Evolutionary conservation across 495 filamentous ascomycete genomes (phyloP), one percentile per base, ranked within the genome.

Genomic region (Hypoxylon subgilvum): DNA sequence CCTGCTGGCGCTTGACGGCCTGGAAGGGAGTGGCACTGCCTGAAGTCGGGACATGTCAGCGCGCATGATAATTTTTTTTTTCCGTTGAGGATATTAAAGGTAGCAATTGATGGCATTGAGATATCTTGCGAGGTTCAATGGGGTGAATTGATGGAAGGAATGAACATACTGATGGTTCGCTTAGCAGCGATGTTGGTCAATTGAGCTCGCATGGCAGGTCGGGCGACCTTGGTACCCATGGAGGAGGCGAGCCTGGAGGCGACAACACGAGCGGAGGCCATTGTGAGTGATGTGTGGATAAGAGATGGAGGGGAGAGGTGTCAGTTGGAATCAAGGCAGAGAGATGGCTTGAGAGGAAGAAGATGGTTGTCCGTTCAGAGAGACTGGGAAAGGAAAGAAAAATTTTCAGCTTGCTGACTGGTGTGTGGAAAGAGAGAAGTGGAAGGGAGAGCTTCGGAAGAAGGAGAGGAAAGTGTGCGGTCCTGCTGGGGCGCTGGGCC

Each of bases 151-250:
- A 46, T 25, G 18, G 27, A 12, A 23, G 28, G 22, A 27, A 28
- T 35, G 46, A 38, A 76, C 77, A 63, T 76, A 83, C 81, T 78
- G 79, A 88, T 82, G 78, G 85, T 84, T 69, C 86, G 86, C 82
- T 87, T 87, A 76, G 84, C 77, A 72, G 79, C 82, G 72, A 77
- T 70, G 65, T 23, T 75, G 74, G 77, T 77, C 68, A 85, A 64
- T 68, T 80, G 79, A 72, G 80, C 74, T 66, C 84, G 85, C 67
- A 82, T 74, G 70, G 83, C 82, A 74, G 85, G 85, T 77, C 86
- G 85, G 70, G 86, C 85, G 75, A 83, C 85, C 85, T 86, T 88
- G 70, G 70, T 69, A 80, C 84, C 86, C 80, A 90, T 89, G 79
- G 86, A 81, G 75, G 86, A 78, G 63, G 82, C 78, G 66, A 82